Base-by-base conservation (phyloP, 2,329 filamentous ascomycete species). In the Botrytis galanthina region DNA sequence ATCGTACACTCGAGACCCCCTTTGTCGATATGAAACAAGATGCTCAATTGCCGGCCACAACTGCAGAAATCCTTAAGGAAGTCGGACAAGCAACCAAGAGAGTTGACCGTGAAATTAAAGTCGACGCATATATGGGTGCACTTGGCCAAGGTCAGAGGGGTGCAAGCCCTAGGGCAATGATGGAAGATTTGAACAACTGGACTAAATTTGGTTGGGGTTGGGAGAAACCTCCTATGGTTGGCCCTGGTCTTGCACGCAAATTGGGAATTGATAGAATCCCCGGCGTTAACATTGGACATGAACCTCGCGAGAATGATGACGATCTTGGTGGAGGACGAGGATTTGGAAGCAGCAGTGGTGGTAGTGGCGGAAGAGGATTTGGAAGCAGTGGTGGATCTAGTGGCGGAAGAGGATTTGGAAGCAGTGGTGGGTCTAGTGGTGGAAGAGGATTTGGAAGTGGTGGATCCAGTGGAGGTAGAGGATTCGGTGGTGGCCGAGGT, bases 21-120 rank as follows among this genome's bases (percentile, higher is more conserved):
- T 61, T 74, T 18, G 67, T 81, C 12, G 80, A 82, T 48, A 81
- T 82, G 80, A 80, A 80, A 1, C 69, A 77, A 70, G 80, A 81
- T 74, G 80, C 80, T 14, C 80, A 81, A 74, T 67, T 82, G 32
- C 78, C 80, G 69, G 77, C 77, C 18, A 70, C 72, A 18, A 46
- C 77, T 8, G 80, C 80, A 35, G 73, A 73, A 37, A 80, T 76
- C 18, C 73, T 81, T 14, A 78, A 62, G 37, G 76, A 80, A 71
- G 72, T 81, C 42, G 75, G 72, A 10, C 73, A 76, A 37, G 79
- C 79, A 37, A 80, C 79, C 5, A 81, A 80, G 73, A 75, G 75
- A 71, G 77, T 79, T 20, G 75, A 76, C 68, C 75, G 77, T 20
- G 68, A 71, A 14, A 74, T 73, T 2, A 81, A 81, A 61, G 67